A percentile compares a stretch with the other conserved stretches of the same genome.
Conservation (phyloP, 345 rosid species). For the Iberis pinnata region DNA sequence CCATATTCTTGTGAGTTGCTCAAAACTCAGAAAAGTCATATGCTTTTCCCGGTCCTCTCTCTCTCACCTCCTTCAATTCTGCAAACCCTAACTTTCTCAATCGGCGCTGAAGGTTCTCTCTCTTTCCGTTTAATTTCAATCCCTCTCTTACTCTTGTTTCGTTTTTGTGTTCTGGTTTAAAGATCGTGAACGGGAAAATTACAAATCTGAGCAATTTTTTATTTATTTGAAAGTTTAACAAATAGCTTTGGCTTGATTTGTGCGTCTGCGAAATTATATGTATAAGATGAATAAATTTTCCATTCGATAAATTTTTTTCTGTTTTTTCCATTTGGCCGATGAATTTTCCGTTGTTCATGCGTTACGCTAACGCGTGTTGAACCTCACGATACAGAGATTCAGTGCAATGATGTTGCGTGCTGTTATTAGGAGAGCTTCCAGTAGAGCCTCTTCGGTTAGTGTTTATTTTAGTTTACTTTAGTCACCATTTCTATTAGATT, state of each 20-base stretch:
- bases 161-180: neutral
- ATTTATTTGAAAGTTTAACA: neutral
- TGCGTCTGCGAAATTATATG: too few relatives aligned
- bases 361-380: too few relatives aligned
- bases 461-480: constrained; percentile 1
- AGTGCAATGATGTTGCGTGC: constrained; percentile 43
- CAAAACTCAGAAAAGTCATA: constrained; percentile 21
- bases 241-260: neutral
- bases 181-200: neutral
- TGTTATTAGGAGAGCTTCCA: constrained; percentile 33
- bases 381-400: constrained; percentile 19
- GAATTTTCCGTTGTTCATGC: too few relatives aligned
- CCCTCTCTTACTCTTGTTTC: neutral
- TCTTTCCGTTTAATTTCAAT: constrained; percentile 10
- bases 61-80: neutral
- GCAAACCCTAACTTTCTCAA: constrained; percentile 33
- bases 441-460: constrained; percentile 44
- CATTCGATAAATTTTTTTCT: neutral
- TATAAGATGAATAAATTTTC: too few relatives aligned
- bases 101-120: constrained; percentile 26
- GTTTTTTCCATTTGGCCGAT: too few relatives aligned
- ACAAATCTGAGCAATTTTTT: constrained; percentile 21
- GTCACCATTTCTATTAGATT: neutral
- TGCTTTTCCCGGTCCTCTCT: constrained; percentile 14
- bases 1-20: constrained; percentile 32